phyloP scores from a whole-genome alignment of 257 asterid genomes.

The Solanum phureja region DNA sequence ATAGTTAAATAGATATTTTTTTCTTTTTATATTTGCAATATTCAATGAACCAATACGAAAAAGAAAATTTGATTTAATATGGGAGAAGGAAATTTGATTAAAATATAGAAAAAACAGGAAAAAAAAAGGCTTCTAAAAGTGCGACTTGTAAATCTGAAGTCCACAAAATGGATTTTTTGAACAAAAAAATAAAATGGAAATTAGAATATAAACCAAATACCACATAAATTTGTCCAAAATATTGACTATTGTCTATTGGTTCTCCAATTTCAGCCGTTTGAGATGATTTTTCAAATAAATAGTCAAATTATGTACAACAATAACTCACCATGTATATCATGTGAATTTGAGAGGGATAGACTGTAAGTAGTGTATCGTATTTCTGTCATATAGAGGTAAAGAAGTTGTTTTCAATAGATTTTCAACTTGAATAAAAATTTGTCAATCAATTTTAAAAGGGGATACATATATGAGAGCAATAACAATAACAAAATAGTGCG shows the following conservation, averaged over 20 bases:
- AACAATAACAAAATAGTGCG: no score
- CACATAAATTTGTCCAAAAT: neutral
- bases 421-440: rapidly evolving
- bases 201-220: neutral
- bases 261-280: neutral
- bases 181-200: neutral
- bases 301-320: neutral
- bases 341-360: neutral
- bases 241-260: neutral
- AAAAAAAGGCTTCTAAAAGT: neutral
- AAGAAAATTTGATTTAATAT: neutral
- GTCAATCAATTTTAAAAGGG: neutral
- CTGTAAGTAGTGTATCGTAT: no score
- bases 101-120: neutral
- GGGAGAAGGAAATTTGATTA: neutral
- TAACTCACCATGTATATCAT: neutral
- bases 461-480: neutral
- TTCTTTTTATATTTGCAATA: neutral
- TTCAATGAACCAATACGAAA: neutral
- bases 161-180: neutral
- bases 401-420: no score
- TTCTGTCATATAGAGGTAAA: no score
- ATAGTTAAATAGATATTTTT: neutral
- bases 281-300: neutral
- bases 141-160: neutral